Conservation (phyloP, 139 green algal genomes). For the Yamagishiella unicocca region DNA sequence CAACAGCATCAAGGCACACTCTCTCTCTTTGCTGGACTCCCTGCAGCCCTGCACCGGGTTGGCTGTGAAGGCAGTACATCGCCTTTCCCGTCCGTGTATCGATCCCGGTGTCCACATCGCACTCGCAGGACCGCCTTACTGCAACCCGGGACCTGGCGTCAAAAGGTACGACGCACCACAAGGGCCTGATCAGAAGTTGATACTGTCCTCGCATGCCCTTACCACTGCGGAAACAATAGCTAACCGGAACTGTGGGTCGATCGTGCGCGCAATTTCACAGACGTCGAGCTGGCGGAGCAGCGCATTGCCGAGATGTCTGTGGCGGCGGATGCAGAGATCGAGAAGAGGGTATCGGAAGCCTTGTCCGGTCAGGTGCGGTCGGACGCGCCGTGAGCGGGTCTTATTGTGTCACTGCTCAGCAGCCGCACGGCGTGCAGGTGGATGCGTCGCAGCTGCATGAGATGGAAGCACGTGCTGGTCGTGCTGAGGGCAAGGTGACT, state of each 20-base stretch:
- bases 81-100: no score
- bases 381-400: background rate
- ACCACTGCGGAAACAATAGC: no score
- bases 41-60: no score
- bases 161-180: constrained; percentile 35
- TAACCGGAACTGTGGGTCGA: no score
- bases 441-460: constrained; percentile 25
- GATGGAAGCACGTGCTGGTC: constrained; percentile 27
- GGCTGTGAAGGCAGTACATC: no score
- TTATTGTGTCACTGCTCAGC: background rate
- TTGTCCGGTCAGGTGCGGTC: background rate
- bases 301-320: background rate
- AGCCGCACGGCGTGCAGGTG: background rate
- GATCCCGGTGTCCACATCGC: no score
- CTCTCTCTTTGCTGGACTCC: no score
- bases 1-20: no score
- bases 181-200: no score
- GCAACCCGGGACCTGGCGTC: background rate
- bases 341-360: background rate
- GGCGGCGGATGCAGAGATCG: background rate
- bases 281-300: constrained; percentile 20
- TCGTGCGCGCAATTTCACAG: no score
- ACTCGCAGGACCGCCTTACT: background rate
- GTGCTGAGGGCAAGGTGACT: constrained; percentile 31
- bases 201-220: no score